These are phyloP conservation scores for Coniella vitis DNA, from an alignment of 2,329 filamentous ascomycete species.

Conservation along the genomic window DNA sequence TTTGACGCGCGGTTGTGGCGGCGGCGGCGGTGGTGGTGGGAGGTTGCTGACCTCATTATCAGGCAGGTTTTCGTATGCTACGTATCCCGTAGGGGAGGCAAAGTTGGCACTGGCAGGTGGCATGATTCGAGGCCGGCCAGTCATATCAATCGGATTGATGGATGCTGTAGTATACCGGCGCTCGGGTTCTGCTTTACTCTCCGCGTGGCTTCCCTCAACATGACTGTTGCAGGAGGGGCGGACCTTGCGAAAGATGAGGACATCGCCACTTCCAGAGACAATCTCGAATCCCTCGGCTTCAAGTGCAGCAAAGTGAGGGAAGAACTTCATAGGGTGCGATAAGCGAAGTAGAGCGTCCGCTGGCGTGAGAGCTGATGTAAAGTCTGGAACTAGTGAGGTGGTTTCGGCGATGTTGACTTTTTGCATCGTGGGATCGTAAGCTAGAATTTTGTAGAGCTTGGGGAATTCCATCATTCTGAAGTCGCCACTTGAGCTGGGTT, in stretches of 20 bases:
- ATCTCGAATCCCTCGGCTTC: conserved; percentile 60
- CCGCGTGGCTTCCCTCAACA: conserved; percentile 15
- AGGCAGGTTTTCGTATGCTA: conserved; percentile 47
- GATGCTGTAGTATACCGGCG: conserved; percentile 9
- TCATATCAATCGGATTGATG: conserved; percentile 56
- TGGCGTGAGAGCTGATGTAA: conserved; percentile 45
- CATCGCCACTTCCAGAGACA: conserved; percentile 53
- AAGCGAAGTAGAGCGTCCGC: conserved; percentile 54
- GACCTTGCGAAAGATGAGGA: conserved; percentile 61
- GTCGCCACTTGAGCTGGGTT: neutral
- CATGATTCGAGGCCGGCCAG: conserved; percentile 31
- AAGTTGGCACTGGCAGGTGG: conserved; percentile 47
- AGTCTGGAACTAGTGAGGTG: conserved; percentile 44
- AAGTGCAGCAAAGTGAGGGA: conserved; percentile 54
- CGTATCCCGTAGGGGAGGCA: conserved; percentile 58
- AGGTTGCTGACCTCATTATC: conserved; percentile 24
- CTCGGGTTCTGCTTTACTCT: neutral
- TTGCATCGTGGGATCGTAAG: conserved; percentile 55
- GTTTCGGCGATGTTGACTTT: conserved; percentile 54
- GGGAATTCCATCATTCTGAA: conserved; percentile 9
- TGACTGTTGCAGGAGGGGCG: conserved; percentile 19
- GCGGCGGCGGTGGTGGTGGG: conserved; percentile 26
- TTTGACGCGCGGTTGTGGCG: conserved; percentile 28
- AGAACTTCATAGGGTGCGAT: conserved; percentile 57
- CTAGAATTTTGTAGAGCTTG: conserved; percentile 56